A percentile compares a stretch with the other conserved stretches of the same genome.
phyloP scores from a whole-genome alignment of 805 yeast species.

The Starmera caribaea region DNA sequence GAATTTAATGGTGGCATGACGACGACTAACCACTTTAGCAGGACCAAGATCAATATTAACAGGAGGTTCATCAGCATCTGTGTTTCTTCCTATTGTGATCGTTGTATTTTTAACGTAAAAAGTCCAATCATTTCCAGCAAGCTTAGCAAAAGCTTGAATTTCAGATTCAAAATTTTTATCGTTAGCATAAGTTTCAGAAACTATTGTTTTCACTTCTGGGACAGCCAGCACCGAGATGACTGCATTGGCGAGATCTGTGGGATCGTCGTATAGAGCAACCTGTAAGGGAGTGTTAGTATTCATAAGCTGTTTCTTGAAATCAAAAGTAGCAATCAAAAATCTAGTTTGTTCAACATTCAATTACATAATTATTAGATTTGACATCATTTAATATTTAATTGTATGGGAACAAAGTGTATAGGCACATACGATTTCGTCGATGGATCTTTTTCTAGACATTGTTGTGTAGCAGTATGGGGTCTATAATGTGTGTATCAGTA shows the following conservation, averaged over 20 bases:
- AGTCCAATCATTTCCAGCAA: conserved; percentile 92
- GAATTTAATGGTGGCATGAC: conserved; percentile 78
- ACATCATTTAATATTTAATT: no score
- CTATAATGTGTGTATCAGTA: no score
- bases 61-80: conserved; percentile 25
- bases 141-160: conserved; percentile 96
- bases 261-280: conserved; percentile 39
- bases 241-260: conserved; percentile 58
- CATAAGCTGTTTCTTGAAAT: no score
- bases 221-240: conserved; percentile 59
- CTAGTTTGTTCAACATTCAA: no score
- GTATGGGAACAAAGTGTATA: no score
- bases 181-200: conserved; percentile 64
- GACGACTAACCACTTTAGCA: conserved; percentile 90
- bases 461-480: no score
- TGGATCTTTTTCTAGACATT: conserved; percentile 1
- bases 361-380: no score
- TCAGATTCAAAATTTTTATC: conserved; percentile 55
- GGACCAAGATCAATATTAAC: conserved; percentile 92
- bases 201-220: conserved; percentile 73
- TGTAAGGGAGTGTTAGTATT: conserved; percentile 10
- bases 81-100: conserved; percentile 80
- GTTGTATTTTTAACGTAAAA: conserved; percentile 75
- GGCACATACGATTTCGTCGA: not conserved
- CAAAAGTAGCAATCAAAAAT: no score